Evolutionary conservation across 192 early-diverging fungal genomes (phyloP), one percentile per base, ranked within the genome.

Genomic region (Backusella australiensis): DNA sequence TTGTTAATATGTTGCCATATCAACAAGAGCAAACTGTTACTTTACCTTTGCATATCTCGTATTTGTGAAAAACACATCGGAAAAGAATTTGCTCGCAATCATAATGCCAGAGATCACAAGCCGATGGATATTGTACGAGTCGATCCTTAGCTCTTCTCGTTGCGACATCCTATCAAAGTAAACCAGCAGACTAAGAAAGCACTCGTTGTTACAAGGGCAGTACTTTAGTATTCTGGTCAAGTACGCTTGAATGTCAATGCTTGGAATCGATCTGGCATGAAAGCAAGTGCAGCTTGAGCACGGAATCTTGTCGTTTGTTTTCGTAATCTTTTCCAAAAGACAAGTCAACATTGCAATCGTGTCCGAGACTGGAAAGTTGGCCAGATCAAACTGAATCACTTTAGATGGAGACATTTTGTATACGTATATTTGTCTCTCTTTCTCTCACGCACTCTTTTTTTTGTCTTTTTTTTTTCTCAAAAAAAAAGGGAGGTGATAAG

Each of bases 61-160:
- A 75, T 98, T 98, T 67, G 95, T 95, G 81, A 92, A 98, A 74
- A 98, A 98, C 19, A 98, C 89, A 82, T 98, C 96, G 1, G 92
- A 94, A 73, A 94, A 94, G 82, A 93, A 96, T 77, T 98, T 98
- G 66, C 92, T 90, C 26, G 90, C 90, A 32, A 96, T 88, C 87
- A 96, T 93, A 63, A 95, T 89, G 12, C 90, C 96, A 14, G 94
- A 87, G 71, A 98, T 96, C 7, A 97, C 81, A 46, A 98, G 85
- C 14, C 96, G 93, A 82, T 98, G 96, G 63, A 98, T 92, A 72
- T 95, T 95, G 77, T 89, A 96, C 36, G 93, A 92, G 79, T 96
- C 90, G 36, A 81, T 81, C 23, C 79, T 44, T 19, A 81, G 41
- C n/a, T 72, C 76, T 34, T 67, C 73, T 36, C 94, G 86, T 29